Conservation (phyloP, 129 eudicot genomes). For the Arctium lappa region DNA sequence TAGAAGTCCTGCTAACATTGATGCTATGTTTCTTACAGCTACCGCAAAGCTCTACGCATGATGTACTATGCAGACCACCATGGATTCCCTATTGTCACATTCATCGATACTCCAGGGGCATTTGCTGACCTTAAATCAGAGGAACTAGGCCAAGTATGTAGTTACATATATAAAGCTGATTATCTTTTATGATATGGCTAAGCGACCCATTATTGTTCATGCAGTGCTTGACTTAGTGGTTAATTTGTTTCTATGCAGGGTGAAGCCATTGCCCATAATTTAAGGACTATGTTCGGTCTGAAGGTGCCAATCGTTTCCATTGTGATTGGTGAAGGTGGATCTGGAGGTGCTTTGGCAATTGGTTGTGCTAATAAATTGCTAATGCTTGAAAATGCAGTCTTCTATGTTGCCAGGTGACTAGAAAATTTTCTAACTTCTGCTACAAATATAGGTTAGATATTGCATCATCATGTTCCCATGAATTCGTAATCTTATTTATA, state of each 20-base stretch:
- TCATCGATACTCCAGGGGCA: constrained; percentile 97
- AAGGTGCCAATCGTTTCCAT: constrained; percentile 82
- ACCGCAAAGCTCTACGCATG: constrained; percentile 79
- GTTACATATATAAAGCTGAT: neutral
- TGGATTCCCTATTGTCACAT: constrained; percentile 89
- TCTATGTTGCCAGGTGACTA: constrained; percentile 86
- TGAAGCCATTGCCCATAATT: constrained; percentile 86
- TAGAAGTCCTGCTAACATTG: constrained; percentile 7
- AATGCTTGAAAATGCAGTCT: constrained; percentile 84
- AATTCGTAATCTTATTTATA: no score
- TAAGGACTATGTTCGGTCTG: constrained; percentile 82
- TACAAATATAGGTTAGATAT: neutral
- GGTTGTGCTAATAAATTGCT: constrained; percentile 76
- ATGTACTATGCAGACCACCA: constrained; percentile 97
- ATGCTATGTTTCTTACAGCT: constrained; percentile 37
- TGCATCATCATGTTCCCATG: neutral
- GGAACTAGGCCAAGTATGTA: constrained; percentile 82
- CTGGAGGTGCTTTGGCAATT: constrained; percentile 89
- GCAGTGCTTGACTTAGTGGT: constrained; percentile 4
- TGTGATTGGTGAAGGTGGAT: constrained; percentile 93
- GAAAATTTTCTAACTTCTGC: neutral
- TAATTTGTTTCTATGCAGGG: constrained; percentile 49
- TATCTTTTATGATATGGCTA: neutral
- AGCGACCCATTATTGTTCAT: neutral
- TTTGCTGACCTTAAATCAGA: constrained; percentile 87